Evolutionary conservation across 139 green algal species (phyloP).

Genomic region (Edaphochlamys debaryana): DNA sequence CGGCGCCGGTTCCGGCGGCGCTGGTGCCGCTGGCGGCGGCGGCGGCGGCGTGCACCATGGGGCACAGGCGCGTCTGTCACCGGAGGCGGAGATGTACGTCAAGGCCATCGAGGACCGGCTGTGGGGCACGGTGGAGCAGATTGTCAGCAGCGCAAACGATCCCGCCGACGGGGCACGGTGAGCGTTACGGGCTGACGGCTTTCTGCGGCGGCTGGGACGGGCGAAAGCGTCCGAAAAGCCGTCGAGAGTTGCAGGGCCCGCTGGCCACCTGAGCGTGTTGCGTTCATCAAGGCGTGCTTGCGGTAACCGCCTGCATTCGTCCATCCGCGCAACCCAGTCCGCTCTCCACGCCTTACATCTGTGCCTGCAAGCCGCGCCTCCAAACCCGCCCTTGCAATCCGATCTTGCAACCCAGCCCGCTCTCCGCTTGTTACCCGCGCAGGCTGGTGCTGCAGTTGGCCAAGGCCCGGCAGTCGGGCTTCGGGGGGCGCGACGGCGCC

Average conservation of each 20-base stretch:
- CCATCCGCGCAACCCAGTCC: no score
- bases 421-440: not conserved
- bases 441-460: conserved; percentile 34
- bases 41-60: not conserved
- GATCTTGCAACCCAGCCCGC: not conserved
- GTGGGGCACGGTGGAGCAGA: conserved; percentile 35
- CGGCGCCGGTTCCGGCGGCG: not conserved
- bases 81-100: conserved; percentile 11
- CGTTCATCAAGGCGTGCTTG: not conserved
- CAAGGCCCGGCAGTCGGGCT: conserved; percentile 23
- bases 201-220: no score
- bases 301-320: not conserved
- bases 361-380: not conserved
- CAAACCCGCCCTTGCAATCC: not conserved
- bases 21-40: not conserved
- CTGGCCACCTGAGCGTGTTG: not conserved
- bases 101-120: conserved; percentile 40
- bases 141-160: conserved; percentile 20
- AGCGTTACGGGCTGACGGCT: no score
- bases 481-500: not conserved
- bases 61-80: not conserved
- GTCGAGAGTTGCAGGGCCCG: not conserved
- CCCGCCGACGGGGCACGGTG: conserved; percentile 26
- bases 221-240: no score
- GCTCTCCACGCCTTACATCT: not conserved